Conservation (phyloP, 306 rosid genomes). For the Fagus sylvatica region DNA sequence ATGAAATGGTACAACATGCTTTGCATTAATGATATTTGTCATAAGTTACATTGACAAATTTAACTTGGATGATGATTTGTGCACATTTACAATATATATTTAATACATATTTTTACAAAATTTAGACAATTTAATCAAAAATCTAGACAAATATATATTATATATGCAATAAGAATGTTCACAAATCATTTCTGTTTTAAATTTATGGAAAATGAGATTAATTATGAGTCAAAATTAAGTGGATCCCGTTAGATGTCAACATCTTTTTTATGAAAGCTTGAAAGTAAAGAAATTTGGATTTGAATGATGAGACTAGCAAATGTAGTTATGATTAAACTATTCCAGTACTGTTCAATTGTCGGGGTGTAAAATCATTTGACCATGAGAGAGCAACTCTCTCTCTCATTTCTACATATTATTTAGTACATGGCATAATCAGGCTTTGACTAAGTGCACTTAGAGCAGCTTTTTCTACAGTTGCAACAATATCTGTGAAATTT, state of each 20-base stretch:
- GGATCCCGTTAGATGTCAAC: constrained; percentile 30
- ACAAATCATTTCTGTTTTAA: neutral
- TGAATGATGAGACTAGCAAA: neutral
- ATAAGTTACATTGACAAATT: neutral
- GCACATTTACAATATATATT: too few relatives aligned
- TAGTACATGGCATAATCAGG: neutral
- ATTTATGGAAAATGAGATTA: neutral
- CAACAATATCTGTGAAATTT: too few relatives aligned
- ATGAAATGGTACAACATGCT: neutral
- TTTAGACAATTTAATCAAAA: too few relatives aligned
- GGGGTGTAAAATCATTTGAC: constrained; percentile 14
- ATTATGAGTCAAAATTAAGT: constrained; percentile 27
- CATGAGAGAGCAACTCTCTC: constrained; percentile 1
- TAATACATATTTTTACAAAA: too few relatives aligned
- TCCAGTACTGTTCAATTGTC: constrained; percentile 23
- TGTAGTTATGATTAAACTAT: constrained; percentile 21
- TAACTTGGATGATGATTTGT: too few relatives aligned
- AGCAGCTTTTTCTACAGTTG: too few relatives aligned
- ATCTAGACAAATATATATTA: too few relatives aligned
- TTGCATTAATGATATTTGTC: constrained; percentile 16
- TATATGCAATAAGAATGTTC: too few relatives aligned
- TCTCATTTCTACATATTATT: neutral
- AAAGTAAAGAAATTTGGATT: constrained; percentile 7
- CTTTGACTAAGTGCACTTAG: neutral
- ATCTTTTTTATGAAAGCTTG: constrained; percentile 13